Evolutionary conservation across 768 basidiomycete genomes (phyloP).

Genomic region (Sistotremastrum niveocremeum): DNA sequence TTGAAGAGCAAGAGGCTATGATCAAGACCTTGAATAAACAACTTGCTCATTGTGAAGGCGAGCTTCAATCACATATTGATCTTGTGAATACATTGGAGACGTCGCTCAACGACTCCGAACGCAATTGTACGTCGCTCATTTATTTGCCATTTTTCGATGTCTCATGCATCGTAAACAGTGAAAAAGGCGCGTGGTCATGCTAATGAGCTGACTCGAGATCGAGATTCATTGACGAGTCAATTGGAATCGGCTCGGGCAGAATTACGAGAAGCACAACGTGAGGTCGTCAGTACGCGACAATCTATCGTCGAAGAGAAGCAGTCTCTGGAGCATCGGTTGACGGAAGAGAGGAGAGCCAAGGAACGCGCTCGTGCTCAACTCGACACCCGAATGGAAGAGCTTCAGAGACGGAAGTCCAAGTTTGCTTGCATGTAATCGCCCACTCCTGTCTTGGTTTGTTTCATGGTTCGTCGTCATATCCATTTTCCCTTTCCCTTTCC

Average conservation of each 20-base stretch:
- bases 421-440: slow-evolving; percentile 66
- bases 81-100: slow-evolving; percentile 73
- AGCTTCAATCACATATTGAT: slow-evolving; percentile 86
- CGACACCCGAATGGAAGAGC: slow-evolving; percentile 78
- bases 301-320: slow-evolving; percentile 86
- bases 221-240: slow-evolving; percentile 58
- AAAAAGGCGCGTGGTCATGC: slow-evolving; percentile 92
- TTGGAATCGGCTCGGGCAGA: slow-evolving; percentile 57
- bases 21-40: slow-evolving; percentile 92
- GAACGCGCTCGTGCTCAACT: slow-evolving; percentile 81
- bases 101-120: slow-evolving; percentile 82
- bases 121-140: slow-evolving; percentile 55
- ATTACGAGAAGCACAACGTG: slow-evolving; percentile 64
- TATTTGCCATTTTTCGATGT: not conserved
- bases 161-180: slow-evolving; percentile 30
- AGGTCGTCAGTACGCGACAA: slow-evolving; percentile 61
- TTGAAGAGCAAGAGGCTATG: slow-evolving; percentile 81
- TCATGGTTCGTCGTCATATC: no score
- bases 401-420: slow-evolving; percentile 77
- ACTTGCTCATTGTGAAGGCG: slow-evolving; percentile 82
- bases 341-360: slow-evolving; percentile 81
- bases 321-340: slow-evolving; percentile 65
- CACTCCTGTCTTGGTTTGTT: no score
- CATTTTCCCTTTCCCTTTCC: no score
- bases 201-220: slow-evolving; percentile 76